Base-by-base conservation (phyloP, 108 stramenopile species). In the Cyclotella atomus region DNA sequence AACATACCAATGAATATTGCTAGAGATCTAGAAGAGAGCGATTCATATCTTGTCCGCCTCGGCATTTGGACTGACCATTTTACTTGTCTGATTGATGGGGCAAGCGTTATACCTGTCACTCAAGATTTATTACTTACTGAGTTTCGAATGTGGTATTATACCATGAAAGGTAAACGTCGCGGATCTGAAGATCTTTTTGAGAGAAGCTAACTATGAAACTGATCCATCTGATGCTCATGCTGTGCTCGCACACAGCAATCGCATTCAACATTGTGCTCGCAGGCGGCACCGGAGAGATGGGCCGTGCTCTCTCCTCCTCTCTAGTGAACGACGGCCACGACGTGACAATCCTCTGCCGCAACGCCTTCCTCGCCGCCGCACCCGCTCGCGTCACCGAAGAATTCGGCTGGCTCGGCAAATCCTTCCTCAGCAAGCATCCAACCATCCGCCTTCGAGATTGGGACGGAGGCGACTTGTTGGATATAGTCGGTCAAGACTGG, bases 401-500 rank as follows among this genome's bases (percentile, higher is more conserved):
- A 21, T 95, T 92, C 75, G 94, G 94, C 2, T 92, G 87, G 75
- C 68, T 92, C 16, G 94, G 94, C 5, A 25, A 79, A 72, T 60
- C 57, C 7, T 92, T 88, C 67, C 34, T 95, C 38, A 50, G 62
- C 2, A 79, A 83, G 19, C 47, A 91, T 57, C 83, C 82, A 3
- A 71, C 83, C 30, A 85, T 94, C 8, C 59, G 55, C 52, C 59
- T 95, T 32, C 71, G 94, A 27, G 94, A 95, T 66, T 95, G 90
- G 90, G 91, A 92, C 74, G 94, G 91, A 19, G 94, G 94, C 29
- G 94, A 95, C 81, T 60, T 92, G 45, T 73, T 89, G 34, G 94
- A 95, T 72, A 95, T 92, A 49, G 94, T 95, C 2, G 90, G 91
- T n/a, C 68, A 85, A 55, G 82, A 83, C 43, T 78, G 68, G 55